These are phyloP conservation scores for Rhizopus microsporus DNA, from an alignment of 371 early-diverging fungal species.

Conservation along the genomic window DNA sequence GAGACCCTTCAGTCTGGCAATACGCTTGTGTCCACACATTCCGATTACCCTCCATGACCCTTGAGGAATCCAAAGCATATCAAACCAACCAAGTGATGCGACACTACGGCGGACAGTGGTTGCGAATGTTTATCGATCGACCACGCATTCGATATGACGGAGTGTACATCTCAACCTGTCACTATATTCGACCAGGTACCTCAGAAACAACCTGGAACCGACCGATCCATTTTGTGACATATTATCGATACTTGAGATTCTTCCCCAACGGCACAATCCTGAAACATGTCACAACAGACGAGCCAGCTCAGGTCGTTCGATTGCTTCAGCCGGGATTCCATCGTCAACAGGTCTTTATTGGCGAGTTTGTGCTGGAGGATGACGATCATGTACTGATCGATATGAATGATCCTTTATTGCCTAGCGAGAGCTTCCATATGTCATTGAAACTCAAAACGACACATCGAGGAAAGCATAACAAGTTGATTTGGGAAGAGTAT, in stretches of 20 bases:
- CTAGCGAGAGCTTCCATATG: constrained; percentile 45
- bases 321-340: constrained; percentile 28
- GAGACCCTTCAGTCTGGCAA: constrained; percentile 59
- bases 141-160: constrained; percentile 73
- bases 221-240: constrained; percentile 70
- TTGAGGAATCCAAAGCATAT: constrained; percentile 20
- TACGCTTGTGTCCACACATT: constrained; percentile 52
- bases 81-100: constrained; percentile 28
- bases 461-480: constrained; percentile 66
- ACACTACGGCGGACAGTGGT: constrained; percentile 42
- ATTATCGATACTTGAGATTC: constrained; percentile 71
- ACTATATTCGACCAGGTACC: constrained; percentile 58
- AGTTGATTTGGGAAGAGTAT: constrained; percentile 63
- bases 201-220: constrained; percentile 58
- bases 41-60: constrained; percentile 33
- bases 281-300: constrained; percentile 54
- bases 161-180: constrained; percentile 66
- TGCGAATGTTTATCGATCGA: constrained; percentile 60
- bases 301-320: constrained; percentile 51
- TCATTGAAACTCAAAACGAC: constrained; percentile 52
- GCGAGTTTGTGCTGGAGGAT: constrained; percentile 36
- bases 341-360: constrained; percentile 48
- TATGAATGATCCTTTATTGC: constrained; percentile 37
- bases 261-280: constrained; percentile 56
- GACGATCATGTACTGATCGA: constrained; percentile 23